These are phyloP conservation scores for Phytomonas sp. DNA, from an alignment of 208 protist genomes.

Conservation along the genomic window DNA sequence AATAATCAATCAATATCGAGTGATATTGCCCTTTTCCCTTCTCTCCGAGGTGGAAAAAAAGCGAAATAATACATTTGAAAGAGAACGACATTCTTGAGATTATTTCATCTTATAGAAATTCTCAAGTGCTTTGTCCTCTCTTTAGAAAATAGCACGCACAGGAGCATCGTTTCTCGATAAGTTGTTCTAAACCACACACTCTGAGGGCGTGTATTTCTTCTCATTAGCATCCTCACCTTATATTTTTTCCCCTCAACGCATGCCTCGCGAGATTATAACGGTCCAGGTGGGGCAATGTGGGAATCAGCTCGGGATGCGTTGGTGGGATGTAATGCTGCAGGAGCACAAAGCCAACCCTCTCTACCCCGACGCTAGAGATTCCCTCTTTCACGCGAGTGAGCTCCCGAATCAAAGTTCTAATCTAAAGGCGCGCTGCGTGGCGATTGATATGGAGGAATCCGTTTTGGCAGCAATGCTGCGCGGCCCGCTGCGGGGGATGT, in stretches of 20 bases:
- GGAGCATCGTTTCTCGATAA: neutral
- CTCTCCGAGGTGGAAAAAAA: neutral
- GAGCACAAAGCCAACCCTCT: conserved; percentile 86
- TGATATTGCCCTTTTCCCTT: neutral
- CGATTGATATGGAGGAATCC: conserved; percentile 95
- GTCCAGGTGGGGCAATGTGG: conserved; percentile 92
- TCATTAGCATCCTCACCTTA: neutral
- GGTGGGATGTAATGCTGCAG: conserved; percentile 94
- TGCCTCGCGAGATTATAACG: conserved; percentile 87
- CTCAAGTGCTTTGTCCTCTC: neutral
- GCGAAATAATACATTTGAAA: neutral
- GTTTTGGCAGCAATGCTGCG: conserved; percentile 81
- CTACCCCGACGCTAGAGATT: conserved; percentile 61
- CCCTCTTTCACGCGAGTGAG: conserved; percentile 36
- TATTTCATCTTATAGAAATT: neutral
- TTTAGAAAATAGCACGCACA: neutral
- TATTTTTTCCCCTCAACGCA: conserved; percentile 8
- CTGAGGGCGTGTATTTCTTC: neutral
- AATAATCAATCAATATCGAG: neutral
- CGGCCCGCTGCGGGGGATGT: conserved; percentile 78
- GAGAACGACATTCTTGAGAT: neutral
- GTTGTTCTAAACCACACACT: neutral
- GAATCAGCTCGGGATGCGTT: conserved; percentile 91
- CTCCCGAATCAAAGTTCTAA: neutral
- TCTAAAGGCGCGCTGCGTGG: conserved; percentile 89